Conservation (phyloP, 2,329 filamentous ascomycete genomes). For the Alternaria infectoria region DNA sequence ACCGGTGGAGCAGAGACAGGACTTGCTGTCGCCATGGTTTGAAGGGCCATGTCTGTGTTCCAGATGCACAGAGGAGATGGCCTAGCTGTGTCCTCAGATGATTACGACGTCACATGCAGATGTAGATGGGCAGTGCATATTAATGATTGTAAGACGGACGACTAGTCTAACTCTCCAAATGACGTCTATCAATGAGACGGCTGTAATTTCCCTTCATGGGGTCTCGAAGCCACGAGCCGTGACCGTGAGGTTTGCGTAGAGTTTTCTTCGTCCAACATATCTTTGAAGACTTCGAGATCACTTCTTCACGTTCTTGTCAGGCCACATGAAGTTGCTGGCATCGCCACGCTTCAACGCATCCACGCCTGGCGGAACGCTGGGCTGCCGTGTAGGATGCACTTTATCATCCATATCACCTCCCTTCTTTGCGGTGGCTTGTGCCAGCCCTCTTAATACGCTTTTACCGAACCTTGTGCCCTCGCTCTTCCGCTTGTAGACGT, state of each 20-base stretch:
- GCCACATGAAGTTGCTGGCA: not conserved
- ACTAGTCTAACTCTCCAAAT: not conserved
- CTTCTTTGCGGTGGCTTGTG: not conserved
- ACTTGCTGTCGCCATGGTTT: slow-evolving; percentile 23
- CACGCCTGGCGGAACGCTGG: slow-evolving; percentile 1
- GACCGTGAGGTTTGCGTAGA: not conserved
- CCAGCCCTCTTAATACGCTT: not conserved
- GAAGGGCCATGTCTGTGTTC: slow-evolving; percentile 16
- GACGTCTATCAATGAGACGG: not conserved
- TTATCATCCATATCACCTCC: not conserved
- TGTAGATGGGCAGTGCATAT: not conserved
- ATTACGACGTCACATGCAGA: not conserved
- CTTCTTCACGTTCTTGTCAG: not conserved
- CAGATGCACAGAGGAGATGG: slow-evolving; percentile 10
- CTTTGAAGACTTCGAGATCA: not conserved
- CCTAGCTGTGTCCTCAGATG: not conserved
- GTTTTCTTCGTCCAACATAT: not conserved
- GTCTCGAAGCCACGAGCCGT: not conserved
- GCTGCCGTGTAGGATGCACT: not conserved
- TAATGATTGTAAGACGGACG: not conserved
- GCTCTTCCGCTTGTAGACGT: not conserved
- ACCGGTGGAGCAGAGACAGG: slow-evolving; percentile 3
- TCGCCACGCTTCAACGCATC: not conserved
- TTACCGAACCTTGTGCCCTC: not conserved
- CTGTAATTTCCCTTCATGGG: not conserved